Conservation (phyloP, 78 protist species). For the Dictyostelium purpureum region DNA sequence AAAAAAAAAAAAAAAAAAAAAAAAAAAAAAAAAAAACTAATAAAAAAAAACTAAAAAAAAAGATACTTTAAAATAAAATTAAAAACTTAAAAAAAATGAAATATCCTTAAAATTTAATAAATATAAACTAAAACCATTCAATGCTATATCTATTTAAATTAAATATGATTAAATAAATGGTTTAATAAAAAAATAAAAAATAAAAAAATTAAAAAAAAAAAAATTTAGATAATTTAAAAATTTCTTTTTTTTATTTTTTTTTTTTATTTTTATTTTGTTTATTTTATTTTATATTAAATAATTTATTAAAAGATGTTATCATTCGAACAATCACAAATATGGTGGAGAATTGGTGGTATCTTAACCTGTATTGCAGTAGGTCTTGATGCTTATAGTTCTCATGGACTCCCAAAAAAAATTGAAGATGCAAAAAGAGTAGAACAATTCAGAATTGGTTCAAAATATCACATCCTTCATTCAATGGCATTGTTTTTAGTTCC, state of each 20-base stretch:
- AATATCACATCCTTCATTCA: constrained; percentile 78
- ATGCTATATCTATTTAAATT: no score
- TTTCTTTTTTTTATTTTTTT: not conserved
- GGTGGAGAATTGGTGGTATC: constrained; percentile 69
- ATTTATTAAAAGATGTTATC: not conserved
- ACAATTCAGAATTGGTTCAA: constrained; percentile 49
- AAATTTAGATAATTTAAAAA: not conserved
- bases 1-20: not conserved
- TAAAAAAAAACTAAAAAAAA: constrained; percentile 1
- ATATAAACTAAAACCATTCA: no score
- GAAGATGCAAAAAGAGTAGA: constrained; percentile 29
- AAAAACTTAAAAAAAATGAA: no score
- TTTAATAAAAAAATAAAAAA: not conserved
- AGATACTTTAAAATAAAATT: not conserved
- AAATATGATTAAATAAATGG: no score
- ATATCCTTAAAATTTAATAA: no score
- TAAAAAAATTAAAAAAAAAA: not conserved
- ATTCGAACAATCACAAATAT: not conserved
- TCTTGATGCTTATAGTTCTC: constrained; percentile 65
- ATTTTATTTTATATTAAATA: no score
- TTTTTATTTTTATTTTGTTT: no score
- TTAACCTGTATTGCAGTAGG: constrained; percentile 1
- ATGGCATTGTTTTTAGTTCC: constrained; percentile 24
- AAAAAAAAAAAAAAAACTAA: not conserved
- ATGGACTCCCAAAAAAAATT: constrained; percentile 55